Evolutionary conservation across 352 stramenopile genomes (phyloP), one percentile per base, ranked within the genome.

Genomic region (Phytophthora pseudosyringae): DNA sequence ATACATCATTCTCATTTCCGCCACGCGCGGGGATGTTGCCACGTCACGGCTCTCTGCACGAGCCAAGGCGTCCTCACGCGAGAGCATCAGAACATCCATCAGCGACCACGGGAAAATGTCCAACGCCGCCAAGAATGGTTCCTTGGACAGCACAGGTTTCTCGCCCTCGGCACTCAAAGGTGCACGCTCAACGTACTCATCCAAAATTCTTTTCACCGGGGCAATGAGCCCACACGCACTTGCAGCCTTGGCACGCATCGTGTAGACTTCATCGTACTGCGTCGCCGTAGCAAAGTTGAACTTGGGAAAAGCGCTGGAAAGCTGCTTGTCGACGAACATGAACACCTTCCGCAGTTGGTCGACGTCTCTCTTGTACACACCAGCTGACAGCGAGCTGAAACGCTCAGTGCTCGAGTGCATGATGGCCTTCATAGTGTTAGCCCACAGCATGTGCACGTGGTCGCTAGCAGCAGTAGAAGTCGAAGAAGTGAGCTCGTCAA

Each of bases 101-200:
- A 83, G 64, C n/a, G 76, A 79, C 64, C 76, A 81, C 8, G 78
- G 64, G 49, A 81, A 81, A n/a, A 89, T 70, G 53, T 89, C 80
- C 10, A 89, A 40, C 12, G 78, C 80, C 33, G 52, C 44, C 39
- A 88, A 57, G 33, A 86, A 89, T 2, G 66, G 66, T 13, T 57
- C 25, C 52, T 73, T 73, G 0, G 51, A 67, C 4, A 78, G 25
- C 26, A 66, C 63, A 45, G 69, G 58, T 28, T 80, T 76, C 28
- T 77, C 60, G 25, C 63, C 59, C n/a, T 61, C 38, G 6, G 26
- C 16, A 25, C 31, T 58, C 3, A 44, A 33, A 26, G 71, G 66
- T 3, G 70, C 69, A 7, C 47, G 59, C 18, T 65, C 57, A 39
- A 83, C 75, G 67, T 91, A 93, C 53, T 89, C 75, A 48, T 92